Evolutionary conservation across 2,329 filamentous ascomycete species (phyloP).

Genomic region (Aaosphaeria pasadenensis): DNA sequence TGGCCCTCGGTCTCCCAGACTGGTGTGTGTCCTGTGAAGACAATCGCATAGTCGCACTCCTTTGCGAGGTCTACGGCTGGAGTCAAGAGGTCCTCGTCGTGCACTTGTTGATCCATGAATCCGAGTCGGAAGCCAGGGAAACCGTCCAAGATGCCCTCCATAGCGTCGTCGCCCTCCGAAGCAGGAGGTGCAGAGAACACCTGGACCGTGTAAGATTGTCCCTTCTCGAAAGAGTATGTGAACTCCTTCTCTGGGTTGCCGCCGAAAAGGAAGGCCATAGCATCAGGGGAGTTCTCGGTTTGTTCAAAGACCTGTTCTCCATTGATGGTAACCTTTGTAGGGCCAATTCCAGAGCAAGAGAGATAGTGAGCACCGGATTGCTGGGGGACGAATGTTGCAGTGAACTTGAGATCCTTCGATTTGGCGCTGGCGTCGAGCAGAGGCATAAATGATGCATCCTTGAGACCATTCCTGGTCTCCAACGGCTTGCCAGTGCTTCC

Average conservation of each 20-base stretch:
- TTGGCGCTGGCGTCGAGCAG: constrained; percentile 20
- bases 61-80: constrained; percentile 27
- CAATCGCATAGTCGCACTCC: constrained; percentile 29
- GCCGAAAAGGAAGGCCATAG: constrained; percentile 63
- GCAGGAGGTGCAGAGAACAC: constrained; percentile 57
- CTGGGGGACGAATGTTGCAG: constrained; percentile 19
- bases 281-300: constrained; percentile 53
- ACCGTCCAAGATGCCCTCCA: constrained; percentile 21
- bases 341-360: constrained; percentile 32
- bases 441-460: constrained; percentile 24
- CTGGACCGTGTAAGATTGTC: constrained; percentile 57
- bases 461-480: constrained; percentile 17
- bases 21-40: constrained; percentile 34
- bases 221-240: constrained; percentile 55
- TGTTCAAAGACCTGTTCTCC: constrained; percentile 27
- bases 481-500: constrained; percentile 19
- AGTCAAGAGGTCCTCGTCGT: constrained; percentile 27
- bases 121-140: constrained; percentile 32
- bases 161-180: constrained; percentile 47
- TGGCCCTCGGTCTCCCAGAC: constrained; percentile 55
- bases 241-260: constrained; percentile 64
- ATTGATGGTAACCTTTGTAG: constrained; percentile 26
- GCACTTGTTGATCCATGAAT: constrained; percentile 29
- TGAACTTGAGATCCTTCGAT: constrained; percentile 21
- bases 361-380: constrained; percentile 29